Percentiles rank a stretch among this genome's conserved stretches.
These are phyloP conservation scores for Pyrus communis DNA, from an alignment of 306 rosid species.

Conservation along the genomic window DNA sequence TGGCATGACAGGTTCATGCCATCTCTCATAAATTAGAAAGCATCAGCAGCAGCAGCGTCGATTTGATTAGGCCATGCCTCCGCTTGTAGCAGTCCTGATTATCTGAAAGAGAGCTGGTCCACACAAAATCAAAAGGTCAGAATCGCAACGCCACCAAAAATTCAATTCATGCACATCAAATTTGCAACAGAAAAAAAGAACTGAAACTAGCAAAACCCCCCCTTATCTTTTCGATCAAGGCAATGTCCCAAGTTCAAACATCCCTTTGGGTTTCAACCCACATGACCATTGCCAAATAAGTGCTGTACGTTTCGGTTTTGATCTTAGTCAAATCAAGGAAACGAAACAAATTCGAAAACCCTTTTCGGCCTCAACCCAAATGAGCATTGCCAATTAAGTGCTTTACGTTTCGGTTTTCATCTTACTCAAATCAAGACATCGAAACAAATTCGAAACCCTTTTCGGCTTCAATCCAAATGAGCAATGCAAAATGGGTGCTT, in stretches of 20 bases:
- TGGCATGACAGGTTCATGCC: background rate
- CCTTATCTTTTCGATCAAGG: background rate
- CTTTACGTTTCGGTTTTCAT: background rate
- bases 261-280: background rate
- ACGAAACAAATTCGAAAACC: background rate
- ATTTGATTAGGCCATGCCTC: slow-evolving; percentile 74
- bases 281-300: background rate
- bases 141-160: slow-evolving; percentile 8
- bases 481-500: background rate
- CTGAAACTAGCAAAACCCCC: background rate
- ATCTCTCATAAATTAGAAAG: slow-evolving; percentile 9
- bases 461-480: background rate
- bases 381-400: background rate
- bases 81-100: slow-evolving; percentile 89
- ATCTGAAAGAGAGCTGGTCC: slow-evolving; percentile 88
- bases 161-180: background rate
- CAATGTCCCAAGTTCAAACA: background rate
- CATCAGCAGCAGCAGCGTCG: background rate
- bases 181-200: background rate
- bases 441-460: background rate
- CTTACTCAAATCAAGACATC: background rate
- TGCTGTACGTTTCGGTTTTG: background rate
- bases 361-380: background rate
- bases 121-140: background rate
- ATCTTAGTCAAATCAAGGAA: background rate